These are phyloP conservation scores for Platismatia glauca DNA, from an alignment of 495 filamentous ascomycete species.

Conservation along the genomic window DNA sequence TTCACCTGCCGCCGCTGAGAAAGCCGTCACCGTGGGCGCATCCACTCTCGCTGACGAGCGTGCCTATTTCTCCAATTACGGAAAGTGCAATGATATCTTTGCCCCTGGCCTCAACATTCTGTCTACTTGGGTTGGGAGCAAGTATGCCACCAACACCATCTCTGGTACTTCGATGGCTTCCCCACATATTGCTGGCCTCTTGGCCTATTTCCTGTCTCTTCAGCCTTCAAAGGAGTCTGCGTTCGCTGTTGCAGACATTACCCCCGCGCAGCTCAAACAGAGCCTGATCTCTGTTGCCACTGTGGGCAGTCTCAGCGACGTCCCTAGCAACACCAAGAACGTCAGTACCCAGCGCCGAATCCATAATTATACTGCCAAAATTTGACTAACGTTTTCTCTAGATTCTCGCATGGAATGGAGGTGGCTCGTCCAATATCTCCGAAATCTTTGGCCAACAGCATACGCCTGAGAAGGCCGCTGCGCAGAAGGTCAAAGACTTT, in stretches of 20 bases:
- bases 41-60: conserved; percentile 89
- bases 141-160: conserved; percentile 92
- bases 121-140: conserved; percentile 96
- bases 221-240: conserved; percentile 82
- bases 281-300: conserved; percentile 80
- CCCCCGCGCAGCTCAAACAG: conserved; percentile 88
- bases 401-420: conserved; percentile 98
- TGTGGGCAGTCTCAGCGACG: conserved; percentile 65
- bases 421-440: conserved; percentile 82
- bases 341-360: conserved; percentile 35
- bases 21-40: conserved; percentile 93
- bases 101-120: conserved; percentile 93
- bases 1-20: conserved; percentile 89
- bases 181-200: conserved; percentile 89
- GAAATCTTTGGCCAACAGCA: conserved; percentile 51
- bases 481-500: conserved; percentile 49
- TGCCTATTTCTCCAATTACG: conserved; percentile 99
- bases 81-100: conserved; percentile 99
- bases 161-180: conserved; percentile 99
- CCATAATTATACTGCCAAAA: conserved; percentile 5
- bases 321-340: conserved; percentile 76
- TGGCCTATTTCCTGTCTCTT: conserved; percentile 96
- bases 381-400: conserved; percentile 42
- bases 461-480: conserved; percentile 34
- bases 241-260: conserved; percentile 80